phyloP scores from a whole-genome alignment of 371 early-diverging fungal species.

The Haplosporangium sp. region DNA sequence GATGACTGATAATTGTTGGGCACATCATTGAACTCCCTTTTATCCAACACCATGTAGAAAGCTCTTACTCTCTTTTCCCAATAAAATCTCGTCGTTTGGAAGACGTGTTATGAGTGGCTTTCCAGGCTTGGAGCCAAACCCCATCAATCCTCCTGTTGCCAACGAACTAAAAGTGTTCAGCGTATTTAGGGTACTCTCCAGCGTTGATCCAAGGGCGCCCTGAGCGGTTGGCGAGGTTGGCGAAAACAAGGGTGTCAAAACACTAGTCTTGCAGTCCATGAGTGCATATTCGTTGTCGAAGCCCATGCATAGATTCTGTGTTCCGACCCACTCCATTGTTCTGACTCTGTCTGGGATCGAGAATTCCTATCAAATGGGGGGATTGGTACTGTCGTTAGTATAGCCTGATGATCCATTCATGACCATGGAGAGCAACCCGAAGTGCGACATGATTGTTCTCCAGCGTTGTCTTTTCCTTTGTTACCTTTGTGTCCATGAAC shows the following conservation, averaged over 20 bases:
- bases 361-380: constrained; percentile 59
- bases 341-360: constrained; percentile 73
- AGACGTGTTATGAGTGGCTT: constrained; percentile 76
- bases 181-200: constrained; percentile 46
- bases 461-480: neutral
- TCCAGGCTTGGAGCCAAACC: constrained; percentile 68
- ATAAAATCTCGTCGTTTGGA: constrained; percentile 79
- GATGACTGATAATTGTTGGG: too few relatives aligned
- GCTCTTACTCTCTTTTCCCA: constrained; percentile 74
- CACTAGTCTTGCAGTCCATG: constrained; percentile 72
- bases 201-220: constrained; percentile 45
- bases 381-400: too few relatives aligned
- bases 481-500: constrained; percentile 69
- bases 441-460: neutral
- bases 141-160: constrained; percentile 59
- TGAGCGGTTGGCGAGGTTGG: constrained; percentile 42
- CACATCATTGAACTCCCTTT: neutral
- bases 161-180: constrained; percentile 35
- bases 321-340: constrained; percentile 77
- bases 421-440: neutral
- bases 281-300: constrained; percentile 74
- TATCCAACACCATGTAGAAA: neutral
- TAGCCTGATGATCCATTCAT: too few relatives aligned
- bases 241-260: constrained; percentile 62
- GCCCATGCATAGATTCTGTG: constrained; percentile 73